A percentile compares a stretch with the other conserved stretches of the same genome.
Evolutionary conservation across 345 rosid genomes (phyloP).

Genomic region (Populus pruinosa): DNA sequence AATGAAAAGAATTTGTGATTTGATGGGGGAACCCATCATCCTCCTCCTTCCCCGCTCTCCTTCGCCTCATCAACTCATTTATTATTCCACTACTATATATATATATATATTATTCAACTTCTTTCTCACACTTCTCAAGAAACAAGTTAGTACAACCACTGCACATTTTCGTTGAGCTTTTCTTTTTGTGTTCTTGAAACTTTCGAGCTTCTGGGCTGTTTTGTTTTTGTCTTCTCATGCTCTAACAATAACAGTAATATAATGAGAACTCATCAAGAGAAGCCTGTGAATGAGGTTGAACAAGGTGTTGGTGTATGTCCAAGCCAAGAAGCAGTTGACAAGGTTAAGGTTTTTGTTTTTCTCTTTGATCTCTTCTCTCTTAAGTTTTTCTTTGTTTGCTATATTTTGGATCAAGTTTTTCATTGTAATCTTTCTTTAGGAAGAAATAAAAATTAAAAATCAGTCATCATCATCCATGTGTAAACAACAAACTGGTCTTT

Average conservation of each 20-base stretch:
- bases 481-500: no score
- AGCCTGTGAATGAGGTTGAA: conserved; percentile 13
- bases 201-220: conserved; percentile 9
- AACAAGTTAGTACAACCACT: not conserved
- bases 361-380: not conserved
- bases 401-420: no score
- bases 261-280: conserved; percentile 29
- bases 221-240: not conserved
- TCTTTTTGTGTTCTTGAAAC: not conserved
- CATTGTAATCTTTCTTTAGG: not conserved
- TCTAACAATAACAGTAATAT: not conserved
- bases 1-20: not conserved
- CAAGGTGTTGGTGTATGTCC: conserved; percentile 12
- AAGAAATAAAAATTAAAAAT: not conserved
- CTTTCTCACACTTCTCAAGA: conserved; percentile 12
- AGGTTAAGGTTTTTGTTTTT: conserved; percentile 15
- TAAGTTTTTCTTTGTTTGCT: not conserved
- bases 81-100: no score
- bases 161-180: not conserved
- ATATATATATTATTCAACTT: not conserved
- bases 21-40: not conserved
- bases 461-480: not conserved
- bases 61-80: not conserved
- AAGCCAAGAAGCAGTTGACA: conserved; percentile 9
- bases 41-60: not conserved